phyloP scores from a whole-genome alignment of 2,329 filamentous ascomycete genomes.

The Rhynchosporium secalis region DNA sequence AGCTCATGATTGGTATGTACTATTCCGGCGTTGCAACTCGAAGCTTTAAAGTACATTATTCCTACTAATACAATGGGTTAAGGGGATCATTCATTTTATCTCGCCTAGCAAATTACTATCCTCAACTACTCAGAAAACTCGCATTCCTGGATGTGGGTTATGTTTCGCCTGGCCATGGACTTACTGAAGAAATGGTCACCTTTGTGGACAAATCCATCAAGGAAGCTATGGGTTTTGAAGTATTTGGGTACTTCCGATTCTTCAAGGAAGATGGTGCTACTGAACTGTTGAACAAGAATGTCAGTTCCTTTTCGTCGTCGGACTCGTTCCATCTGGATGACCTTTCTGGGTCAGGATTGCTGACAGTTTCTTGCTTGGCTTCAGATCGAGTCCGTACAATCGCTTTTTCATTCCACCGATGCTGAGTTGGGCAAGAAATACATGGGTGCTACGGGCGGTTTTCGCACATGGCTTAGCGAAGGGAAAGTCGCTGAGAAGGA shows the following conservation, averaged over 20 bases:
- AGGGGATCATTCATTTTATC: constrained; percentile 30
- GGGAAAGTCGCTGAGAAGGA: constrained; percentile 17
- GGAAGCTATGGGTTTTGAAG: constrained; percentile 23
- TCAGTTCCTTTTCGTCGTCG: constrained; percentile 7
- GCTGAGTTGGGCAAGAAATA: constrained; percentile 26
- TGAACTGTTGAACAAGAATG: constrained; percentile 25
- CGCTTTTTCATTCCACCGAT: constrained; percentile 24
- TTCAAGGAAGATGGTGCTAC: constrained; percentile 29
- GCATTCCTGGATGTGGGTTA: constrained; percentile 30
- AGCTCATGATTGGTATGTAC: constrained; percentile 24
- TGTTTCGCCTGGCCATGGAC: constrained; percentile 14
- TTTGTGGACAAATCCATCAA: constrained; percentile 22
- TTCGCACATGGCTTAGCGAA: constrained; percentile 24
- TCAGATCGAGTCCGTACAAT: constrained; percentile 19
- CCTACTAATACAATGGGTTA: neutral
- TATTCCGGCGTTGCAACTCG: neutral
- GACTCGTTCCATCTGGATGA: neutral
- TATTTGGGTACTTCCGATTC: constrained; percentile 31
- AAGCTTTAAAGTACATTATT: too few relatives aligned
- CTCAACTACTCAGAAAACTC: constrained; percentile 21
- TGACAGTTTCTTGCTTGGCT: neutral
- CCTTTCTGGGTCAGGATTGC: neutral
- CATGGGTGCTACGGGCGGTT: constrained; percentile 26
- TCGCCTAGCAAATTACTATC: constrained; percentile 25
- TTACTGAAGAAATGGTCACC: constrained; percentile 20